Base-by-base conservation (phyloP, 805 yeast genomes). In the Wickerhamiella sergipiensis region DNA sequence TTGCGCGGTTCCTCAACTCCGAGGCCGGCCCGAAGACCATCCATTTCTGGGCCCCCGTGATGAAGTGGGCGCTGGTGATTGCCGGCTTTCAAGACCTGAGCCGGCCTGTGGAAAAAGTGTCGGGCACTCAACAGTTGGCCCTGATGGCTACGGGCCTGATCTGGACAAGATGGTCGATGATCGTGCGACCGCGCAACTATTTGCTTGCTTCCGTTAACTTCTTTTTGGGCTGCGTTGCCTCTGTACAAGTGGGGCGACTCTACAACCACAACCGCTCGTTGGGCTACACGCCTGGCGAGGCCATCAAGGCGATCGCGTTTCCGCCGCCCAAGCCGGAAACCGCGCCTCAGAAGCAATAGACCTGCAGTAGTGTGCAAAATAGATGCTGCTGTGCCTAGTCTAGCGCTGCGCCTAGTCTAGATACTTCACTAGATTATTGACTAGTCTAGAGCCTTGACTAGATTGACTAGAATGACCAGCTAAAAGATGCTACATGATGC, bases 111-210 rank as follows among this genome's bases (percentile, higher is more conserved):
- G 96, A 90, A 62, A 81, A 82, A 61, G 74, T 90, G 47, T 81
- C 92, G 38, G 96, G 97, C 52, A 81, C 95, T 22, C 95, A 85
- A 68, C 89, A 84, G 70, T 65, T 79, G 44, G 95, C 97, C 1
- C 74, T 90, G 52, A 75, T 85, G 60, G 88, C 89, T 46, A 90
- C 98, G 1, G 98, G 97, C 50, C 79, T 79, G 50, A 87, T 90
- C 61, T 90, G 98, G 98, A 90, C 98, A 36, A 80, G 98, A 67
- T 90, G 97, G 97, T 88, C 96, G 15, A 78, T 89, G 69, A 92
- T 89, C 56, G 90, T 90, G 64, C 79, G 72, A 57, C 98, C 98
- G 43, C 82, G 83, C 70, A 90, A 90, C 69, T 74, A 76, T 59
- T 71, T 92, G 54, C 74, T 92, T 58, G 98, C 97, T 3, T 79